phyloP scores from a whole-genome alignment of 805 yeast genomes.

The Isabelozyma heimii region DNA sequence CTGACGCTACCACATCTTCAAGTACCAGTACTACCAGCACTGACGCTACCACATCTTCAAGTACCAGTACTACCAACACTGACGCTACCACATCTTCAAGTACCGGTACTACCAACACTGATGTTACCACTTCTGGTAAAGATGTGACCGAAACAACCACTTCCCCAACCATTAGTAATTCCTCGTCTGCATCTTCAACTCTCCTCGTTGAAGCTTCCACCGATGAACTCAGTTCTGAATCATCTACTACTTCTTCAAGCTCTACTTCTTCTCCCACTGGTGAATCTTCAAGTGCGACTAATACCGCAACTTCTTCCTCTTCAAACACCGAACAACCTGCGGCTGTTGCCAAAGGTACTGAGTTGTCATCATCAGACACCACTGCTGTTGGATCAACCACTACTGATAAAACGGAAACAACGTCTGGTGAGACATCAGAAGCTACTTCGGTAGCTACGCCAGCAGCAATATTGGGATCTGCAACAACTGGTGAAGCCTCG shows the following conservation, averaged over 20 bases:
- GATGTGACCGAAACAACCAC: background rate
- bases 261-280: background rate
- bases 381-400: background rate
- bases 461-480: background rate
- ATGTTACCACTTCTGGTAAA: constrained; percentile 1
- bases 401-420: background rate
- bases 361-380: no score
- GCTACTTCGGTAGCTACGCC: background rate
- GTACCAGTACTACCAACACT: no score
- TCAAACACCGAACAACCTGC: no score
- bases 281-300: no score
- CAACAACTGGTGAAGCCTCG: background rate
- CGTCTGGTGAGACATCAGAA: background rate
- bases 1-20: background rate
- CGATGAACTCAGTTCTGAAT: background rate
- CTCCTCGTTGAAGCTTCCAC: background rate
- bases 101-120: background rate
- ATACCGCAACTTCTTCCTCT: no score
- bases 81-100: constrained; percentile 1
- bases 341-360: no score
- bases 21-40: no score
- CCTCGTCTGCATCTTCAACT: constrained; percentile 1
- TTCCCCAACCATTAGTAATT: background rate
- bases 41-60: background rate
- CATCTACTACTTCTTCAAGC: background rate